A percentile compares a stretch with the other conserved stretches of the same genome.
These are phyloP conservation scores for Malus sylvestris DNA, from an alignment of 306 rosid genomes.

Conservation along the genomic window DNA sequence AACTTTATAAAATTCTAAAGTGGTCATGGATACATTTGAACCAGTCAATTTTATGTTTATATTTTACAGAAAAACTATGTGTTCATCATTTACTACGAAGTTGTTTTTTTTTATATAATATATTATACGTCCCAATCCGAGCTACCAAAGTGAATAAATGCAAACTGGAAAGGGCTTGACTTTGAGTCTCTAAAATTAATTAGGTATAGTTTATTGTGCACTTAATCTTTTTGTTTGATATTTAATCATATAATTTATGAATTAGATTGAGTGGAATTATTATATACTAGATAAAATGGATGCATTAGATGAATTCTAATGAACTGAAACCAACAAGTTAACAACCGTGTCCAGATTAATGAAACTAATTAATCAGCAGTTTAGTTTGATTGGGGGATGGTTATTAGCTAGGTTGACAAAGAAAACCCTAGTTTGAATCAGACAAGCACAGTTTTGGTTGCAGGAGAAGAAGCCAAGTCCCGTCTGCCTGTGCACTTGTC, in stretches of 20 bases:
- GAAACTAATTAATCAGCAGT: slow-evolving; percentile 9
- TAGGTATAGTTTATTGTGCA: background rate
- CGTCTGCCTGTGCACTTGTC: background rate
- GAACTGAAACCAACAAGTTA: slow-evolving; percentile 25
- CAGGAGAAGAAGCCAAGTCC: background rate
- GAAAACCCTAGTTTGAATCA: slow-evolving; percentile 9
- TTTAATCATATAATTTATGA: background rate
- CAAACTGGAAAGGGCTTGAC: background rate
- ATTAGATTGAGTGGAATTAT: background rate
- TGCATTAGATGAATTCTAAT: background rate
- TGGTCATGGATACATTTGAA: background rate
- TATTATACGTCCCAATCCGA: background rate
- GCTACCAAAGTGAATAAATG: background rate
- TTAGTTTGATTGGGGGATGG: background rate
- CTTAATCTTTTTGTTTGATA: background rate
- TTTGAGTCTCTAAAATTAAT: background rate
- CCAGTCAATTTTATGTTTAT: background rate
- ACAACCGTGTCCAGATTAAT: background rate
- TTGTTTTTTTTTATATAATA: too few relatives aligned
- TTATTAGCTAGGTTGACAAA: too few relatives aligned
- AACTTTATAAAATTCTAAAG: background rate
- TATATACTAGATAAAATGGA: background rate
- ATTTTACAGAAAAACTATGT: too few relatives aligned
- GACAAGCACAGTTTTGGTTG: slow-evolving; percentile 4
- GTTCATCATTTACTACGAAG: too few relatives aligned